These are phyloP conservation scores for Fusarium citri DNA, from an alignment of 2,329 filamentous ascomycete species.

Conservation along the genomic window DNA sequence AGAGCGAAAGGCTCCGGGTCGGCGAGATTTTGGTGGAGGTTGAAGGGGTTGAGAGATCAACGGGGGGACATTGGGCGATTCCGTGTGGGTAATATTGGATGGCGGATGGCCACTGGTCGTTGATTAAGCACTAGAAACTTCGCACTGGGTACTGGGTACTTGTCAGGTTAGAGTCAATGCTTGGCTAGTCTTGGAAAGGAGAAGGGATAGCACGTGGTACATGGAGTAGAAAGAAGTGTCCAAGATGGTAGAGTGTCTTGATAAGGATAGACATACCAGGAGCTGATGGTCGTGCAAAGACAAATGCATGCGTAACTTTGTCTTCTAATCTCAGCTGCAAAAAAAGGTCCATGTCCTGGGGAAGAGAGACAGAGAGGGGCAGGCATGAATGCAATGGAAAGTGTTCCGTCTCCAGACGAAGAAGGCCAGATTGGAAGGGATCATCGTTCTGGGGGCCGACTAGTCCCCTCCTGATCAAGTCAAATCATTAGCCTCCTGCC, in stretches of 20 bases:
- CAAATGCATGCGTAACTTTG: neutral
- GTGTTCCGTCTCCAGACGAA: constrained; percentile 26
- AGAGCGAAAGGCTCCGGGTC: constrained; percentile 44
- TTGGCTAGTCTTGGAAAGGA: constrained; percentile 10
- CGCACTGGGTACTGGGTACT: constrained; percentile 36
- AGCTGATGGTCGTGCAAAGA: neutral
- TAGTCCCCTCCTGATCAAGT: constrained; percentile 7
- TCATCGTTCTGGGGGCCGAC: constrained; percentile 8
- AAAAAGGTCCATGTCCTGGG: constrained; percentile 1
- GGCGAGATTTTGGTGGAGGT: constrained; percentile 48
- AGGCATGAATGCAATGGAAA: constrained; percentile 25
- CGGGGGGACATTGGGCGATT: constrained; percentile 47
- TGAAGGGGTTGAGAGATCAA: constrained; percentile 48
- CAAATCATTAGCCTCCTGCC: constrained; percentile 20
- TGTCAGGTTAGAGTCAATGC: constrained; percentile 27
- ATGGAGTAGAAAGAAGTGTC: neutral
- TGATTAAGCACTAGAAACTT: neutral
- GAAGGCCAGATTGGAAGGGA: constrained; percentile 28
- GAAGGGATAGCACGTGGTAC: constrained; percentile 1
- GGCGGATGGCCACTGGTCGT: constrained; percentile 19
- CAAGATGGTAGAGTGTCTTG: neutral
- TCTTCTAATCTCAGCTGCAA: neutral
- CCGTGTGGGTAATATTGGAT: constrained; percentile 46
- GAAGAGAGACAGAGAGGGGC: constrained; percentile 32
- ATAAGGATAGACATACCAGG: neutral